phyloP scores from a whole-genome alignment of 1,284 basidiomycete genomes.

The Ganoderma sp. region DNA sequence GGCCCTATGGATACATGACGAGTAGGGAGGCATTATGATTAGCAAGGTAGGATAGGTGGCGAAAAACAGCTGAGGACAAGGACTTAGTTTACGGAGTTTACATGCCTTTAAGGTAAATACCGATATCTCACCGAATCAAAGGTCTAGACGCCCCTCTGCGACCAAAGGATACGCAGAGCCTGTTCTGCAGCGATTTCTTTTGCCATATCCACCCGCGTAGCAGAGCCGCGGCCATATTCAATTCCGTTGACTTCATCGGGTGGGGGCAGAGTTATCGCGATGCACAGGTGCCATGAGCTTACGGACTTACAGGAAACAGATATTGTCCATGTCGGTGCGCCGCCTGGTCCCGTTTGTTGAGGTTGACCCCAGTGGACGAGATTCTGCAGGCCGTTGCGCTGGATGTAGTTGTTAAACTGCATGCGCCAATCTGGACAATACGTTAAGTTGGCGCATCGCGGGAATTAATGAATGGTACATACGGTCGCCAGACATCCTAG shows the following conservation, averaged over 20 bases:
- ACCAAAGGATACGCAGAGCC: constrained; percentile 25
- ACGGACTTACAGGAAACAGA: constrained; percentile 18
- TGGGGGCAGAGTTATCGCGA: background rate
- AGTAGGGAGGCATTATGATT: background rate
- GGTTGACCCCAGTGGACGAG: constrained; percentile 11
- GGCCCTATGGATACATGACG: constrained; percentile 19
- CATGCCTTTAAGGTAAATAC: background rate
- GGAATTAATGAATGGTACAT: constrained; percentile 1
- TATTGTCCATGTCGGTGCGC: constrained; percentile 27
- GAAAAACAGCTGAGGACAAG: background rate
- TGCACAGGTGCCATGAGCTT: background rate
- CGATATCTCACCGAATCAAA: constrained; percentile 10
- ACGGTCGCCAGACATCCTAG: constrained; percentile 24
- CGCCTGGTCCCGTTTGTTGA: constrained; percentile 20
- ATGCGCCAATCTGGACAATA: constrained; percentile 25
- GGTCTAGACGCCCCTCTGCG: constrained; percentile 1
- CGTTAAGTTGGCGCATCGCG: background rate
- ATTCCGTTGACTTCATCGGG: constrained; percentile 18
- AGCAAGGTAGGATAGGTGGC: background rate
- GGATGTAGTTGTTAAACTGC: constrained; percentile 28
- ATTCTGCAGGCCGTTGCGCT: constrained; percentile 8
- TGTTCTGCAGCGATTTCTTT: constrained; percentile 28
- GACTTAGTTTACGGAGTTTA: background rate
- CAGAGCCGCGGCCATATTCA: constrained; percentile 27
- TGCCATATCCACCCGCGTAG: constrained; percentile 10